Base-by-base conservation (phyloP, 176 grass and related monocot genomes). In the Ensete ventricosum region DNA sequence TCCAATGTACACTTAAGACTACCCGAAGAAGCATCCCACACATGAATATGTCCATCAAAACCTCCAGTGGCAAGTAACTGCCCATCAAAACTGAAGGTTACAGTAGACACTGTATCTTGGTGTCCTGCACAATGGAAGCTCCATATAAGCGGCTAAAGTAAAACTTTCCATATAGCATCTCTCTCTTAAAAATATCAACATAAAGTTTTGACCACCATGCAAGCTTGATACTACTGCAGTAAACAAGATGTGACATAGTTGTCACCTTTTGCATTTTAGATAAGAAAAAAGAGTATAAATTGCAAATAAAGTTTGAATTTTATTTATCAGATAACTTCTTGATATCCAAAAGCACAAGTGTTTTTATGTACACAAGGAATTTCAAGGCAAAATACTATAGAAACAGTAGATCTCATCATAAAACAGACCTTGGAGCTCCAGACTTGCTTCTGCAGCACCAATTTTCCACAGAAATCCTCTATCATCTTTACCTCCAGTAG, bases 391-490 rank as follows among this genome's bases (percentile, higher is more conserved):
- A 2, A 51, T 9, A 71, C 7, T 10, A 74, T 17, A 55, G 53
- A 20, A 55, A 27, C 52, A 26, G 14, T 17, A 55, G 9, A 74
- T 55, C 14, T 14, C 52, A 34, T 14, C 14, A 29, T 26, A 72
- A 48, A 6, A 82, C 76, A 62, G 65, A 87, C 85, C 85, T 87
- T 80, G 75, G 48, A 98, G 86, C 86, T 98, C 95, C 66, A 91
- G 13, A 51, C 52, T 64, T 55, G 62, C 53, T 64, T 89, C 88
- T 80, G 65, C 10, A 72, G 80, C 85, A 77, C 90, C 88, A 85
- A 93, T 98, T 71, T 83, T 93, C 95, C 90, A 98, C 64, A 98
- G 54, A 72, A 89, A 98, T 68, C 84, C 95, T 83, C 73, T 98
- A 76, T 98, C 95, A 76, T 98, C 90, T 85, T 85, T 91, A 25